A percentile compares a stretch with the other conserved stretches of the same genome.
Conservation (phyloP, 148 eudicot genomes). For the Rhododendron henanense region DNA sequence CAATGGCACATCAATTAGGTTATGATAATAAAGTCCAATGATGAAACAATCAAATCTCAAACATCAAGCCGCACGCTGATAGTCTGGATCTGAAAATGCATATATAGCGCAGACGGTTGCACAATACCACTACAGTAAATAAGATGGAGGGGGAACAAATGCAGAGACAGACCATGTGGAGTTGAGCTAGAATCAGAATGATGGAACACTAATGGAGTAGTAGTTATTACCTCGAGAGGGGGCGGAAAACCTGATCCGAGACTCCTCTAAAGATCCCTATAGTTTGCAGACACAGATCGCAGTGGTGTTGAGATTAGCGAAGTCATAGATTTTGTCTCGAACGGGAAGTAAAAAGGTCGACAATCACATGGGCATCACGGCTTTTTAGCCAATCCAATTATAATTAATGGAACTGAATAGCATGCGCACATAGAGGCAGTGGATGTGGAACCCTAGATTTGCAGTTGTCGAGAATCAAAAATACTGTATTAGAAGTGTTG, state of each 20-base stretch:
- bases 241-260: conserved; percentile 2
- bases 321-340: neutral
- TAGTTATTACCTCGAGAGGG: conserved; percentile 5
- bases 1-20: neutral
- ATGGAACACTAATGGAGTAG: neutral
- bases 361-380: neutral
- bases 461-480: neutral
- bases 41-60: neutral
- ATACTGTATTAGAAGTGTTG: neutral
- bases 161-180: neutral
- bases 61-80: neutral
- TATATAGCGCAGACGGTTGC: neutral
- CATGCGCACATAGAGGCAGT: neutral
- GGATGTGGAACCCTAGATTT: neutral
- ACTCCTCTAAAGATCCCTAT: neutral
- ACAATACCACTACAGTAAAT: neutral
- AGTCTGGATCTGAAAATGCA: neutral
- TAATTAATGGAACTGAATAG: neutral
- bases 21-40: neutral
- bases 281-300: neutral
- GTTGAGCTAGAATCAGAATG: neutral
- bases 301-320: neutral
- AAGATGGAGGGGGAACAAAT: neutral
- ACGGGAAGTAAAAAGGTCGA: neutral
- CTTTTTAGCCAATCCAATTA: neutral